A percentile compares a stretch with the other conserved stretches of the same genome.
phyloP scores from a whole-genome alignment of 2,329 filamentous ascomycete species.

The Arthrobotrys pseudoclavata region DNA sequence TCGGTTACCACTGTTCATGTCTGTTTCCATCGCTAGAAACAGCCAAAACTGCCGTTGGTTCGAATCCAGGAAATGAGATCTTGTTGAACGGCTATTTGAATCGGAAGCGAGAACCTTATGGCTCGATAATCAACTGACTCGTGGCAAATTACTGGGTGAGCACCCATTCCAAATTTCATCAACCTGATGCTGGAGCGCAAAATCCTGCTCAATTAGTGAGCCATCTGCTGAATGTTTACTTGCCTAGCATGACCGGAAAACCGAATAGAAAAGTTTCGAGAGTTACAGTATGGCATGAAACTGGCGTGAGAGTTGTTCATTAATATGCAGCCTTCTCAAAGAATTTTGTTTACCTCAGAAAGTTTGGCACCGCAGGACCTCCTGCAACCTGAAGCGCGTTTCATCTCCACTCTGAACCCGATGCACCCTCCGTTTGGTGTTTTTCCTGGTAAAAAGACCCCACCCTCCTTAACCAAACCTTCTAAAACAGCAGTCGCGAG shows the following conservation, averaged over 20 bases:
- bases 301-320: conserved; percentile 40
- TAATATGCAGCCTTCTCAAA: conserved; percentile 10
- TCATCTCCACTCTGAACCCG: conserved; percentile 58
- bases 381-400: conserved; percentile 59
- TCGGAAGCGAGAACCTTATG: conserved; percentile 47
- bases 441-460: conserved; percentile 43
- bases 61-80: conserved; percentile 52
- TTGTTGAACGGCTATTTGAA: conserved; percentile 43
- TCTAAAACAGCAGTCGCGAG: conserved; percentile 55
- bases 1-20: conserved; percentile 40
- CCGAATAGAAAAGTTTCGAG: conserved; percentile 39
- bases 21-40: conserved; percentile 58
- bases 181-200: conserved; percentile 32
- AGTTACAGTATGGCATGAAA: conserved; percentile 39
- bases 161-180: conserved; percentile 23
- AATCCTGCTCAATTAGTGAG: conserved; percentile 54
- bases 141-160: conserved; percentile 33
- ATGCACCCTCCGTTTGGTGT: conserved; percentile 53
- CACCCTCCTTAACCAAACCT: conserved; percentile 26
- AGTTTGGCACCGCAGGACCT: conserved; percentile 38
- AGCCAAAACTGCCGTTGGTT: conserved; percentile 44
- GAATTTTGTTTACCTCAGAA: conserved; percentile 42
- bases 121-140: conserved; percentile 55
- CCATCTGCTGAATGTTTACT: conserved; percentile 4
- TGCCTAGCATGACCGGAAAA: conserved; percentile 37